phyloP scores from a whole-genome alignment of 2,329 filamentous ascomycete genomes.

The Cordyceps javanica region DNA sequence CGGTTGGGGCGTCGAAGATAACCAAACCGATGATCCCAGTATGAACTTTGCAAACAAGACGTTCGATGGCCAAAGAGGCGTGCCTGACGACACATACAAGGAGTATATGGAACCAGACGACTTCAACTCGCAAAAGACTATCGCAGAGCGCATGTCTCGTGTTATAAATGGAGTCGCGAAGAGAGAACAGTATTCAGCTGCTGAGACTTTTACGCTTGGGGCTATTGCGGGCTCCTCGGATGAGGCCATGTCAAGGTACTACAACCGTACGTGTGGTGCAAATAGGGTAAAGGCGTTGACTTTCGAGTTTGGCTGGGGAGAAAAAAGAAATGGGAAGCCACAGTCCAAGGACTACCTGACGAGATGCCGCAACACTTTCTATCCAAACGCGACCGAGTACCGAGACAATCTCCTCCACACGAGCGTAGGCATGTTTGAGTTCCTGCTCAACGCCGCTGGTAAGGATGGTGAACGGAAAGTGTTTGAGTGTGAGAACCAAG shows the following conservation, averaged over 20 bases:
- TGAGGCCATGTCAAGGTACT: constrained; percentile 39
- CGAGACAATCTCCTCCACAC: constrained; percentile 38
- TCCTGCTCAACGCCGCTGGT: constrained; percentile 28
- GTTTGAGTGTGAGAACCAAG: constrained; percentile 4
- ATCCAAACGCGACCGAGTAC: constrained; percentile 37
- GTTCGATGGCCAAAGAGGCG: constrained; percentile 47
- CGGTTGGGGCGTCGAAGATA: constrained; percentile 50
- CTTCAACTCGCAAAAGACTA: constrained; percentile 24
- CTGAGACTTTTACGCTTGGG: constrained; percentile 30
- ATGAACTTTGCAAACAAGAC: constrained; percentile 48
- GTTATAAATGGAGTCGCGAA: constrained; percentile 28
- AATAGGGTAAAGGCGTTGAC: constrained; percentile 37
- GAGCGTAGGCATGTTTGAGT: constrained; percentile 43
- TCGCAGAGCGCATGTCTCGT: constrained; percentile 28
- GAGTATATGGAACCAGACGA: constrained; percentile 39
- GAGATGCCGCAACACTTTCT: constrained; percentile 33
- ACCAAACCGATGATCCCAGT: constrained; percentile 36
- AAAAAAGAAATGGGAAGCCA: not conserved
- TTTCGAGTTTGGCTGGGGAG: constrained; percentile 39
- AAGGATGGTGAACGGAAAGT: constrained; percentile 14
- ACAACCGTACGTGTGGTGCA: constrained; percentile 24
- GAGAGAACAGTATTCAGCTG: constrained; percentile 19
- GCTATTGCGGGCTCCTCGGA: constrained; percentile 41
- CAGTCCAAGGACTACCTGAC: not conserved
- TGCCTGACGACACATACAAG: constrained; percentile 37